Percentiles rank a stretch among this genome's conserved stretches.
Conservation (phyloP, 345 rosid genomes). For the Lepidium aucheri region DNA sequence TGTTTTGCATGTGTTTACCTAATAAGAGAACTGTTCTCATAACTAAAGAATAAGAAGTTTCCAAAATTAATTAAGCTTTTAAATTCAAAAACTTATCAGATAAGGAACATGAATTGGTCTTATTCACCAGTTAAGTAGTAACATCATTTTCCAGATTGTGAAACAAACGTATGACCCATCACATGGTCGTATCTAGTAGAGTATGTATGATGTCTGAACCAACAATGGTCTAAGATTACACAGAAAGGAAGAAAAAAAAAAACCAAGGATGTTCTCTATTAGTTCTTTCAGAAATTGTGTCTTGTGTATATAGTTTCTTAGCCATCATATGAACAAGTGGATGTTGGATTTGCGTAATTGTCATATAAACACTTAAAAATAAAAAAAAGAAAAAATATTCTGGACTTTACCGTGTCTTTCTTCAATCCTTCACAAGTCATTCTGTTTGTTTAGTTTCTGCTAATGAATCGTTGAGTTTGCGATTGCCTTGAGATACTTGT, state of each 20-base stretch:
- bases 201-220: background rate
- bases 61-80: background rate
- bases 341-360: background rate
- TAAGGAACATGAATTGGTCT: background rate
- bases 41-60: background rate
- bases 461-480: slow-evolving; percentile 35
- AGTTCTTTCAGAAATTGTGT: background rate
- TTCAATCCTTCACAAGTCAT: background rate
- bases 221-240: background rate
- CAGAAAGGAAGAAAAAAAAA: background rate
- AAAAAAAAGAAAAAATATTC: background rate
- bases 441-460: slow-evolving; percentile 2
- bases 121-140: background rate
- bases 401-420: background rate
- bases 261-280: background rate
- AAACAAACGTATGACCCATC: background rate
- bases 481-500: slow-evolving; percentile 35
- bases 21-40: slow-evolving; percentile 4
- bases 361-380: slow-evolving; percentile 1
- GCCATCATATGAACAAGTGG: slow-evolving; percentile 6
- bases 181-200: background rate
- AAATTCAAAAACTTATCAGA: background rate
- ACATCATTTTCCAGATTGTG: background rate
- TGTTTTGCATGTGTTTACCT: background rate
- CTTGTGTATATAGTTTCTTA: background rate